Evolutionary conservation across 257 asterid species (phyloP).

Genomic region (Jacaranda mimosifolia): DNA sequence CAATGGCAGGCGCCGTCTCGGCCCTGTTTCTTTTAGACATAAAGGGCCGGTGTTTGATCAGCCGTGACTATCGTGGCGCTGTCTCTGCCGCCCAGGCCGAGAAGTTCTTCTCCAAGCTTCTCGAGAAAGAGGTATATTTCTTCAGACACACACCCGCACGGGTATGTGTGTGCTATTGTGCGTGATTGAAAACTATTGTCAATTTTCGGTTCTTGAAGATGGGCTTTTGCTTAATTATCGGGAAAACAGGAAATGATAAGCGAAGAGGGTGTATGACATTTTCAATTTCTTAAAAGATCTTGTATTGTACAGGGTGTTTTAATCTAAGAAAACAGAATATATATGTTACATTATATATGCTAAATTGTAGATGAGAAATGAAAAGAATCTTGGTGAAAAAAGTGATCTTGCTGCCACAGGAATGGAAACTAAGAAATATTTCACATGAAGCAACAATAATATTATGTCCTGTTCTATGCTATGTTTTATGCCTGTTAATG

Average conservation of each 20-base stretch:
- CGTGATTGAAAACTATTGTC: not conserved
- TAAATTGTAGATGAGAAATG: not conserved
- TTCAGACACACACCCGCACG: not conserved
- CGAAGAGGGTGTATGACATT: not conserved
- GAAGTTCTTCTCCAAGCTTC: conserved; percentile 24
- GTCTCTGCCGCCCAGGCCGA: conserved; percentile 25
- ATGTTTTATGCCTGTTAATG: no score
- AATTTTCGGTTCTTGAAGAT: not conserved
- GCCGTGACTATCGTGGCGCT: conserved; percentile 19
- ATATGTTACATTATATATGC: not conserved
- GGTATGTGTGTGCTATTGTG: not conserved
- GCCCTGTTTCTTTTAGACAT: conserved; percentile 22
- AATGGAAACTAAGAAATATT: not conserved
- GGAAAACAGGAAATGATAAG: not conserved
- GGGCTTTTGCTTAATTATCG: not conserved
- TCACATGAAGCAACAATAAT: not conserved
- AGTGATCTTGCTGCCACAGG: not conserved
- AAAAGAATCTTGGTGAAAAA: not conserved
- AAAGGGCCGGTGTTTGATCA: conserved; percentile 22
- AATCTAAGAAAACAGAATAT: not conserved
- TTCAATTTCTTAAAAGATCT: conserved; percentile 5
- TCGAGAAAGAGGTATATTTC: conserved; percentile 23
- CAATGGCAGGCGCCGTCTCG: conserved; percentile 26
- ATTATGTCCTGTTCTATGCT: not conserved
- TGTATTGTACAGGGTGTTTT: not conserved